A percentile compares a stretch with the other conserved stretches of the same genome.
phyloP scores from a whole-genome alignment of 2,329 filamentous ascomycete species.

The Aspergillus novofumigatus region DNA sequence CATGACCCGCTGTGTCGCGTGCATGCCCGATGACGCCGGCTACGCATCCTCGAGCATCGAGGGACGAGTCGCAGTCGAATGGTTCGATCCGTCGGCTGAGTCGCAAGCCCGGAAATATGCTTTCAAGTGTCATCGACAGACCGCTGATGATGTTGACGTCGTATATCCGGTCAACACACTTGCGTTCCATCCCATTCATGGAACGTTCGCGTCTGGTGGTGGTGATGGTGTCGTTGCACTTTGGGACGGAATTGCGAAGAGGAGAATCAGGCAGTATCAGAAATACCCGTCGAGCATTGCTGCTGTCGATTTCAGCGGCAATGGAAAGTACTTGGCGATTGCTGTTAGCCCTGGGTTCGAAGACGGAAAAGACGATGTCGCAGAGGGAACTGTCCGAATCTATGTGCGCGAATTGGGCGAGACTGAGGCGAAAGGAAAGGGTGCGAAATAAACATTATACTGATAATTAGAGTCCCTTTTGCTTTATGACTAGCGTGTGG shows the following conservation, averaged over 20 bases:
- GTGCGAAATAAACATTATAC: slow-evolving; percentile 53
- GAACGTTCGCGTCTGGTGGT: slow-evolving; percentile 84
- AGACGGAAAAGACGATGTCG: slow-evolving; percentile 73
- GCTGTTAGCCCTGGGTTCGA: slow-evolving; percentile 84
- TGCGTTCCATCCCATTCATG: slow-evolving; percentile 75
- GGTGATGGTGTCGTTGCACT: slow-evolving; percentile 88
- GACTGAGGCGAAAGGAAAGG: slow-evolving; percentile 83
- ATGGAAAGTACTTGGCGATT: slow-evolving; percentile 75
- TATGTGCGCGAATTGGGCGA: slow-evolving; percentile 80
- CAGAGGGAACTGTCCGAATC: slow-evolving; percentile 69
- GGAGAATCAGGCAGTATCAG: slow-evolving; percentile 84
- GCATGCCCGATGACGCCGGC: slow-evolving; percentile 94
- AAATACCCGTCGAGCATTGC: slow-evolving; percentile 76
- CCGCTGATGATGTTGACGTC: slow-evolving; percentile 65
- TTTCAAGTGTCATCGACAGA: slow-evolving; percentile 95
- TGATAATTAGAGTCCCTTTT: background rate
- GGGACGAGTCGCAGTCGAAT: slow-evolving; percentile 92
- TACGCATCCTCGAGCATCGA: slow-evolving; percentile 93
- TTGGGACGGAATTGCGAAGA: slow-evolving; percentile 89
- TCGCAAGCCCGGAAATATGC: slow-evolving; percentile 93
- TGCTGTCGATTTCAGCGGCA: slow-evolving; percentile 68
- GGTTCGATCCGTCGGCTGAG: slow-evolving; percentile 86
- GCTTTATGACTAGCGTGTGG: background rate
- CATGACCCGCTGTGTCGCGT: slow-evolving; percentile 86
- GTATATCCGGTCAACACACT: slow-evolving; percentile 91